A percentile compares a stretch with the other conserved stretches of the same genome.
phyloP scores from a whole-genome alignment of 2,329 filamentous ascomycete species.

The Colletotrichum magnum region DNA sequence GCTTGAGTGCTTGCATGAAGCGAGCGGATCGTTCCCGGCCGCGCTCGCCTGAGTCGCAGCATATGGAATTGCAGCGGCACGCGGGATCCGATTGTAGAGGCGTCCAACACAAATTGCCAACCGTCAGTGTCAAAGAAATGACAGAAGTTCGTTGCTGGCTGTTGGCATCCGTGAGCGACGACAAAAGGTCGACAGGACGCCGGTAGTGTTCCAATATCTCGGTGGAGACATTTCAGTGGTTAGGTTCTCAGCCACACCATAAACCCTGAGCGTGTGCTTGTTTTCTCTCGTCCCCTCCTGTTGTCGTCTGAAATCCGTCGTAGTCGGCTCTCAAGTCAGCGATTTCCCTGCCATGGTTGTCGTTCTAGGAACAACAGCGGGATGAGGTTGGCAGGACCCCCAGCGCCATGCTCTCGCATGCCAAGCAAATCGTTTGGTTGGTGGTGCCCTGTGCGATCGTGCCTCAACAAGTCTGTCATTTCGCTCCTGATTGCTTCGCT shows the following conservation, averaged over 20 bases:
- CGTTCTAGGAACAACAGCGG: neutral
- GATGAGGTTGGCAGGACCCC: slow-evolving; percentile 1
- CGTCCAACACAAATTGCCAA: neutral
- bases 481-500: neutral
- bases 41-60: slow-evolving; percentile 34
- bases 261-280: neutral
- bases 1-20: slow-evolving; percentile 41
- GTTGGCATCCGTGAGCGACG: no score
- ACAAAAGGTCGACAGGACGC: no score
- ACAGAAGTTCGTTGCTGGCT: slow-evolving; percentile 1
- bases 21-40: slow-evolving; percentile 37
- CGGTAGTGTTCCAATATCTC: no score
- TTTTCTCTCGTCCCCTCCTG: slow-evolving; percentile 14
- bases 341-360: slow-evolving; percentile 12
- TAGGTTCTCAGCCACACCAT: neutral
- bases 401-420: slow-evolving; percentile 4
- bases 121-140: slow-evolving; percentile 6
- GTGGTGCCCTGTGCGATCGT: slow-evolving; percentile 4
- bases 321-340: slow-evolving; percentile 14
- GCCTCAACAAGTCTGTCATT: neutral
- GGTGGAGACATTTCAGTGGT: neutral
- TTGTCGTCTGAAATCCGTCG: slow-evolving; percentile 13
- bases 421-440: slow-evolving; percentile 30
- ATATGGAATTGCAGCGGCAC: slow-evolving; percentile 21
- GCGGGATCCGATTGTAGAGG: slow-evolving; percentile 13